Conservation (phyloP, 2,329 filamentous ascomycete genomes). For the Alternaria gaisen region DNA sequence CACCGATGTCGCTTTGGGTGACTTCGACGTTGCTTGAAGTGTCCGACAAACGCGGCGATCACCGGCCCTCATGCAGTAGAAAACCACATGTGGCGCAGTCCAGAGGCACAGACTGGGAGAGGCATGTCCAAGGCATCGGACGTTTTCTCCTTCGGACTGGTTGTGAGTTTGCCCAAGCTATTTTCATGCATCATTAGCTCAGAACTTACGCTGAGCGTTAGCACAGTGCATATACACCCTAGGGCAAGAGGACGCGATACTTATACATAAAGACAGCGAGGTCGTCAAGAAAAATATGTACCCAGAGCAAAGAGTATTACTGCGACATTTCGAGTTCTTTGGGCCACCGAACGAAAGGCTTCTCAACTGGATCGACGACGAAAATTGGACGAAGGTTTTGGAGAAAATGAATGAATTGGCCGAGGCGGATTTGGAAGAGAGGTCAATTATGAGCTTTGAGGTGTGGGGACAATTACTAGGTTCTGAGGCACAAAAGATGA, state of each 20-base stretch:
- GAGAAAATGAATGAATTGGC: slow-evolving; percentile 34
- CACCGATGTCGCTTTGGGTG: slow-evolving; percentile 46
- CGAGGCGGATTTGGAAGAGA: slow-evolving; percentile 36
- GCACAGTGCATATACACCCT: slow-evolving; percentile 50
- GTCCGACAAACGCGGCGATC: slow-evolving; percentile 35
- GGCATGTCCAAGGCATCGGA: slow-evolving; percentile 49
- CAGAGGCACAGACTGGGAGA: slow-evolving; percentile 50
- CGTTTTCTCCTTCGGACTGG: slow-evolving; percentile 51
- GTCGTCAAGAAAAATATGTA: slow-evolving; percentile 38
- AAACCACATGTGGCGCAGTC: slow-evolving; percentile 54
- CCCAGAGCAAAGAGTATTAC: slow-evolving; percentile 47
- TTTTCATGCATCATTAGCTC: slow-evolving; percentile 4
- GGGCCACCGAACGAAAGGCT: slow-evolving; percentile 43
- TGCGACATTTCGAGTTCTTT: slow-evolving; percentile 49
- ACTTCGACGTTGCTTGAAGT: slow-evolving; percentile 51
- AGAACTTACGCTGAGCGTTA: slow-evolving; percentile 29
- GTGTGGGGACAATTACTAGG: slow-evolving; percentile 40
- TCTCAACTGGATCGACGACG: slow-evolving; percentile 37
- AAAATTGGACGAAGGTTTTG: slow-evolving; percentile 39
- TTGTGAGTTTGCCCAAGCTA: slow-evolving; percentile 41
- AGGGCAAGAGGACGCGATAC: slow-evolving; percentile 41
- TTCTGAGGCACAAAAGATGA: slow-evolving; percentile 40
- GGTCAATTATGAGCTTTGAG: slow-evolving; percentile 42
- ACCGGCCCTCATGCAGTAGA: slow-evolving; percentile 44
- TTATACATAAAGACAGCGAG: slow-evolving; percentile 45